Percentiles rank a stretch among this genome's conserved stretches.
phyloP scores from a whole-genome alignment of 1,284 basidiomycete species.

The Microbotryomycetes sp. region DNA sequence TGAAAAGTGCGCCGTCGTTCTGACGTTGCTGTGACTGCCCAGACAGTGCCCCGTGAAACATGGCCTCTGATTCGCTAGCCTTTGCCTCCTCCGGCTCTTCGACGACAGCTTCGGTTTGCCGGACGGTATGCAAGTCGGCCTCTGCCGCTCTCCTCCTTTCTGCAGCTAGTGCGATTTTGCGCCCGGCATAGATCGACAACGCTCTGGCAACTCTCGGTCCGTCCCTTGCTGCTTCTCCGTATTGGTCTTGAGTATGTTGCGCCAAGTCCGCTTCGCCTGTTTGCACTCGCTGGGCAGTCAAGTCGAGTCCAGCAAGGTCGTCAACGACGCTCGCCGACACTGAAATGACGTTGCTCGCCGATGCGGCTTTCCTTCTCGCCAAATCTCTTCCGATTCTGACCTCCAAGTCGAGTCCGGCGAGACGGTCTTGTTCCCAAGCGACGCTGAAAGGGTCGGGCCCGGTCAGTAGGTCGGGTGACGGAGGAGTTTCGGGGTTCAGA shows the following conservation, averaged over 20 bases:
- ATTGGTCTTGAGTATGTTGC: not conserved
- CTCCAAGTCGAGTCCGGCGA: constrained; percentile 17
- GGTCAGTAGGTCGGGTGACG: not conserved
- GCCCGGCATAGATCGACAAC: constrained; percentile 4
- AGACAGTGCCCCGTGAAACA: not conserved
- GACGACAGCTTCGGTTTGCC: not conserved
- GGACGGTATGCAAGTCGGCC: not conserved
- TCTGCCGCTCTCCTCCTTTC: not conserved
- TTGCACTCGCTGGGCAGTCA: not conserved
- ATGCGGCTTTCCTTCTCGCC: constrained; percentile 11
- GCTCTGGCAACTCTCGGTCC: constrained; percentile 3
- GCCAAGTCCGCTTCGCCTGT: not conserved
- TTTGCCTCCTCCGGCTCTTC: not conserved
- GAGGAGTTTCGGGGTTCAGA: not conserved
- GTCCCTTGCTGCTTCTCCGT: constrained; percentile 1
- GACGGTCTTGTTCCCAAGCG: constrained; percentile 28
- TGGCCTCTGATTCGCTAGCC: not conserved
- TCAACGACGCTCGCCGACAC: not conserved
- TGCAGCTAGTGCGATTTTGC: constrained; percentile 4
- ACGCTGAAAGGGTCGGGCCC: constrained; percentile 20
- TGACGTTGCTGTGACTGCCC: not conserved
- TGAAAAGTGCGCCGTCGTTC: not conserved
- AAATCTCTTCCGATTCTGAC: constrained; percentile 25
- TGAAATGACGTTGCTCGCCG: not conserved
- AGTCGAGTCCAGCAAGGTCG: not conserved